Evolutionary conservation across 2,329 filamentous ascomycete species (phyloP).

Genomic region (Purpureocillium takamizusanense): DNA sequence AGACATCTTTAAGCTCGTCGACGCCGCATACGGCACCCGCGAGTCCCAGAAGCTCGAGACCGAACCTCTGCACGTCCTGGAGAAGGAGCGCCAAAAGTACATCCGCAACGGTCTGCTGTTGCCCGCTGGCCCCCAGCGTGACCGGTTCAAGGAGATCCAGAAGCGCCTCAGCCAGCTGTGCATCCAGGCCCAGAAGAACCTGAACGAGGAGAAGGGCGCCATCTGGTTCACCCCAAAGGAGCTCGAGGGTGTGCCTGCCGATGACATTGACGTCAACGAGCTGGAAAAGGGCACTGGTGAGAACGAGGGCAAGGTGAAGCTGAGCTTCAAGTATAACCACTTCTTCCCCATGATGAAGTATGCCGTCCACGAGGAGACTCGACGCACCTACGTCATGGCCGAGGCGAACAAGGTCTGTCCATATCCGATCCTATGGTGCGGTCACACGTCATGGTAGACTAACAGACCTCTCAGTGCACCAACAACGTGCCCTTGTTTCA

Average conservation of each 20-base stretch:
- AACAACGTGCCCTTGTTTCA: constrained; percentile 65
- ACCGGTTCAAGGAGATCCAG: constrained; percentile 81
- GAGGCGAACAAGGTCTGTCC: constrained; percentile 66
- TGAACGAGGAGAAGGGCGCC: constrained; percentile 76
- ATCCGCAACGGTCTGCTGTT: constrained; percentile 68
- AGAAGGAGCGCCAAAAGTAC: constrained; percentile 71
- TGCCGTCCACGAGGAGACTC: constrained; percentile 58
- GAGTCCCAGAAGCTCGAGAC: constrained; percentile 50
- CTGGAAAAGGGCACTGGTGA: constrained; percentile 65
- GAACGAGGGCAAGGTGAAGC: constrained; percentile 64
- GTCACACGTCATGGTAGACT: not conserved
- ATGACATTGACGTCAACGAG: constrained; percentile 53
- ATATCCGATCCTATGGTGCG: not conserved
- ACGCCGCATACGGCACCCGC: constrained; percentile 43
- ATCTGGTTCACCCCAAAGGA: constrained; percentile 70
- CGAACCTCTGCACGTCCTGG: constrained; percentile 63
- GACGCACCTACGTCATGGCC: constrained; percentile 59
- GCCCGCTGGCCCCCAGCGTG: constrained; percentile 58
- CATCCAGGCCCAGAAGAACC: constrained; percentile 69
- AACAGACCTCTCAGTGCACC: constrained; percentile 38
- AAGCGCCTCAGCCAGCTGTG: constrained; percentile 65
- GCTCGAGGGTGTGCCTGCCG: constrained; percentile 64
- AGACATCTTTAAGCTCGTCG: constrained; percentile 63
- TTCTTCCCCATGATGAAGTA: constrained; percentile 73
- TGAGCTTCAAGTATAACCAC: constrained; percentile 79